Percentiles rank a stretch among this genome's conserved stretches.
Conservation (phyloP, 805 yeast genomes). For the Kazachstania taianensis region DNA sequence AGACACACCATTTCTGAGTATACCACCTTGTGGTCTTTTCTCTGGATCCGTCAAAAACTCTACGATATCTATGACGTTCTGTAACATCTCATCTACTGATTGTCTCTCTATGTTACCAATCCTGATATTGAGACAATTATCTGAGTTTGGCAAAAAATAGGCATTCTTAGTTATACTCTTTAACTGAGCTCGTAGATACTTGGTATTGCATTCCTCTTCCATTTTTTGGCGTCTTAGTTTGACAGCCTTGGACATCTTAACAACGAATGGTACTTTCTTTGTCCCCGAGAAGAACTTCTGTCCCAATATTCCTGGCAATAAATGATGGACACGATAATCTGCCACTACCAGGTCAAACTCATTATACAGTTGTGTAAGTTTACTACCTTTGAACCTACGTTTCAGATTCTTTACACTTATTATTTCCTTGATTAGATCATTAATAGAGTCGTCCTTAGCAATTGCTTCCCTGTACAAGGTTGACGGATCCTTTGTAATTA, state of each 20-base stretch:
- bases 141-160: conserved; percentile 50
- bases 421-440: conserved; percentile 52
- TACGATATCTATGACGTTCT: conserved; percentile 27
- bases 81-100: conserved; percentile 17
- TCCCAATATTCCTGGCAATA: conserved; percentile 50
- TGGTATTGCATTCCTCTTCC: conserved; percentile 55
- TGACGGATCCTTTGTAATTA: conserved; percentile 69
- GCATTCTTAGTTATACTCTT: conserved; percentile 56
- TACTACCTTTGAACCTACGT: conserved; percentile 35
- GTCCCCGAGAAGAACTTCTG: conserved; percentile 51
- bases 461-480: conserved; percentile 43
- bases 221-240: conserved; percentile 34
- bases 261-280: conserved; percentile 56
- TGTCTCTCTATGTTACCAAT: conserved; percentile 38
- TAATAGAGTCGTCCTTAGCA: conserved; percentile 43
- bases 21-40: conserved; percentile 49
- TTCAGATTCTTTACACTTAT: conserved; percentile 49
- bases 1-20: conserved; percentile 36
- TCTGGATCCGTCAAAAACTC: conserved; percentile 38
- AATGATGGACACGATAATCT: conserved; percentile 56
- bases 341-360: conserved; percentile 61
- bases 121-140: conserved; percentile 48
- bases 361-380: conserved; percentile 39
- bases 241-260: conserved; percentile 40
- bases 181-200: conserved; percentile 54